Evolutionary conservation across 2,329 filamentous ascomycete genomes (phyloP).

Genomic region (Elsinoe australis): DNA sequence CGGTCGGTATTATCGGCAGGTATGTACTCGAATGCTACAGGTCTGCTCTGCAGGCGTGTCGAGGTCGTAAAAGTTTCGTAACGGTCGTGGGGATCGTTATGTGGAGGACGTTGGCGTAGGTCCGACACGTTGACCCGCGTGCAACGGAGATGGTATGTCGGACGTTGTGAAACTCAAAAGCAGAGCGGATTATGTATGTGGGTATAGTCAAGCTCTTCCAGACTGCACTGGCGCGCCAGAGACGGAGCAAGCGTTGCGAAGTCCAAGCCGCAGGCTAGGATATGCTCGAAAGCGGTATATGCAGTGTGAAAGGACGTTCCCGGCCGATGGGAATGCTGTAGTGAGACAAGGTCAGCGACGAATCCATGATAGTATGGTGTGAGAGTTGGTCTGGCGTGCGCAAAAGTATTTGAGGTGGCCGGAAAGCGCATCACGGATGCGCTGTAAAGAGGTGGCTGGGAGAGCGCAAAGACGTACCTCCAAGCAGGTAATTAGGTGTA

Average conservation of each 20-base stretch:
- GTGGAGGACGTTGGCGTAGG: constrained; percentile 13
- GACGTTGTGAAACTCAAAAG: constrained; percentile 6
- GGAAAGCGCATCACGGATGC: constrained; percentile 5
- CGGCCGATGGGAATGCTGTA: constrained; percentile 2
- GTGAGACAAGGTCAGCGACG: constrained; percentile 10
- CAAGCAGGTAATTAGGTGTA: neutral
- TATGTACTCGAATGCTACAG: constrained; percentile 31
- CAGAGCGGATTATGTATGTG: neutral
- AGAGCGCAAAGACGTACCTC: constrained; percentile 12
- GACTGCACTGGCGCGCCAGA: neutral
- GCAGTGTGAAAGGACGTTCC: neutral
- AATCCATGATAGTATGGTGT: constrained; percentile 3
- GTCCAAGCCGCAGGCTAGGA: constrained; percentile 3
- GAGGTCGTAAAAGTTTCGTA: constrained; percentile 43
- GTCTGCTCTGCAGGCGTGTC: constrained; percentile 40
- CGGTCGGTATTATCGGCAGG: constrained; percentile 33
- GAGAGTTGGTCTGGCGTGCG: constrained; percentile 1
- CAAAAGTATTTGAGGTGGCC: constrained; percentile 15
- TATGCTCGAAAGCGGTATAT: neutral
- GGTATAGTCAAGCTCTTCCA: constrained; percentile 14
- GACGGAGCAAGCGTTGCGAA: neutral
- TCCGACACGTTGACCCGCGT: constrained; percentile 14
- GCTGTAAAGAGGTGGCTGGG: constrained; percentile 10
- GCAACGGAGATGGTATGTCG: constrained; percentile 7
- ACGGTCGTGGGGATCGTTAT: constrained; percentile 46